These are phyloP conservation scores for Eucalyptus caleyi DNA, from an alignment of 345 rosid species.

Conservation along the genomic window DNA sequence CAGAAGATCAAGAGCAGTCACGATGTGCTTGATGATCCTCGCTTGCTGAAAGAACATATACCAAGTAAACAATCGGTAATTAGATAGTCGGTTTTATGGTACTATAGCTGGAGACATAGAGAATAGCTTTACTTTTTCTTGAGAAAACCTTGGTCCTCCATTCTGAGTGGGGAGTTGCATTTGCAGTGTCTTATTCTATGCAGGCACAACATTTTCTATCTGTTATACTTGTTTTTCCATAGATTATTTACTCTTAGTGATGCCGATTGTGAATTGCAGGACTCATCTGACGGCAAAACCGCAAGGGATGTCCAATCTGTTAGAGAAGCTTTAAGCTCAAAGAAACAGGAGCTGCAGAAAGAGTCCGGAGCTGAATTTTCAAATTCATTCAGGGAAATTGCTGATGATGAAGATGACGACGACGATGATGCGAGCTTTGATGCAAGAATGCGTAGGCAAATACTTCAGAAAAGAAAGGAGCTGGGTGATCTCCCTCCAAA, in stretches of 20 bases:
- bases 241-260: neutral
- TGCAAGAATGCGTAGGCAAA: slow-evolving; percentile 72
- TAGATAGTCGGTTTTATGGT: neutral
- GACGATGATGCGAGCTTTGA: slow-evolving; percentile 67
- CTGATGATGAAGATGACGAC: slow-evolving; percentile 21
- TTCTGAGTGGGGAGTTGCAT: neutral
- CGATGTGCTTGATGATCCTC: slow-evolving; percentile 92
- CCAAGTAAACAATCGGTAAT: slow-evolving; percentile 37
- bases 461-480: slow-evolving; percentile 57
- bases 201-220: neutral
- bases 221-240: neutral
- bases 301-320: slow-evolving; percentile 66
- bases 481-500: slow-evolving; percentile 28
- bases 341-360: slow-evolving; percentile 40
- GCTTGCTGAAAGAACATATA: slow-evolving; percentile 55
- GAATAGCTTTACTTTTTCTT: neutral
- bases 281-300: slow-evolving; percentile 27
- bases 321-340: slow-evolving; percentile 63
- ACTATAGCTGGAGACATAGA: neutral
- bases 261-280: slow-evolving; percentile 25
- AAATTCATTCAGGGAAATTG: neutral
- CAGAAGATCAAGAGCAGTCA: slow-evolving; percentile 94
- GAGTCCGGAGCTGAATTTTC: slow-evolving; percentile 26
- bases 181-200: neutral
- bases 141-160: neutral